These are phyloP conservation scores for Plantago major DNA, from an alignment of 257 asterid species.

Conservation along the genomic window DNA sequence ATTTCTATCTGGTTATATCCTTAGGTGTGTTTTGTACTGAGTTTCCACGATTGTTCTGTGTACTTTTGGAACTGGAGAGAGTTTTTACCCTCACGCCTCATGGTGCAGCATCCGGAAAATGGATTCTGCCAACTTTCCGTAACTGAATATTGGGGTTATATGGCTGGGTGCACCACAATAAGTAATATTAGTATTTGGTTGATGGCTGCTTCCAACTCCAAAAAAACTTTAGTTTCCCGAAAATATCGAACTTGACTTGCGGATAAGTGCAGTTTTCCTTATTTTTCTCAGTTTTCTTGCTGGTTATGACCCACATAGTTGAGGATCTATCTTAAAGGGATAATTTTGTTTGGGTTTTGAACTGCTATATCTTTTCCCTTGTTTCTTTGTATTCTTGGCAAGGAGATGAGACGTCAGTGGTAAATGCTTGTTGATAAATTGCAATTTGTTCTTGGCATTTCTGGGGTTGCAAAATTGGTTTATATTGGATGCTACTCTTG, in stretches of 20 bases:
- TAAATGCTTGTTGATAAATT: conserved; percentile 35
- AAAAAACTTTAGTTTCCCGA: conserved; percentile 17
- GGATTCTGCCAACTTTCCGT: conserved; percentile 18
- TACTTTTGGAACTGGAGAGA: conserved; percentile 25
- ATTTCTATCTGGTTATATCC: conserved; percentile 13
- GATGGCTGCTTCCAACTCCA: conserved; percentile 27
- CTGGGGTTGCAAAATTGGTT: conserved; percentile 47
- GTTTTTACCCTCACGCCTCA: background rate
- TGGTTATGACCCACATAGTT: conserved; percentile 20
- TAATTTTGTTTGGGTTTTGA: conserved; percentile 26
- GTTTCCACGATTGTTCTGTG: conserved; percentile 5
- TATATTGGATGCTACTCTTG: conserved; percentile 37
- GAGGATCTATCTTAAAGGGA: conserved; percentile 28
- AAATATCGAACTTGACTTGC: conserved; percentile 27
- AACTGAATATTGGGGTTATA: conserved; percentile 20
- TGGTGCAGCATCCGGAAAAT: conserved; percentile 16
- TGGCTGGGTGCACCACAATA: conserved; percentile 23
- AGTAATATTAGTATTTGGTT: conserved; percentile 18
- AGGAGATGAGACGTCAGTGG: conserved; percentile 44
- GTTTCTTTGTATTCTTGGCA: conserved; percentile 34
- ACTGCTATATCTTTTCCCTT: conserved; percentile 22
- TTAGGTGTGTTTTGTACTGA: conserved; percentile 11
- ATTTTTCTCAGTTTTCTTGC: conserved; percentile 23
- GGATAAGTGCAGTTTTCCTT: conserved; percentile 28
- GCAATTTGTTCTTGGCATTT: conserved; percentile 38